Evolutionary conservation across 495 filamentous ascomycete genomes (phyloP).

Genomic region (Aspergillus nanangensis): DNA sequence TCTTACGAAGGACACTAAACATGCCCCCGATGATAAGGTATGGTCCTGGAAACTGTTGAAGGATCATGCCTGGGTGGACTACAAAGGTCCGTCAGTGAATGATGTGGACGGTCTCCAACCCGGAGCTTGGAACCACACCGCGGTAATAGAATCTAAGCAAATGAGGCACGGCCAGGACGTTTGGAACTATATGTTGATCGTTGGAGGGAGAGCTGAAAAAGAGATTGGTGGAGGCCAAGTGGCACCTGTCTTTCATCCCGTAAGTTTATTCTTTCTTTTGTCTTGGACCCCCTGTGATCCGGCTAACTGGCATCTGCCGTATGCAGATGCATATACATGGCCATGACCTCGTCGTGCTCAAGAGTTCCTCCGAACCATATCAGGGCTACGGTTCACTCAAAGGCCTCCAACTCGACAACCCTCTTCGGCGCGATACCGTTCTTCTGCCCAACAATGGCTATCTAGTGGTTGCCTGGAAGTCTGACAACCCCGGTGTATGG

Average conservation of each 20-base stretch:
- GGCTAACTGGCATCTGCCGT: not conserved
- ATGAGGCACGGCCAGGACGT: too few relatives aligned
- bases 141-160: slow-evolving; percentile 28
- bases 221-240: not conserved
- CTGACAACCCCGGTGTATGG: slow-evolving; percentile 55
- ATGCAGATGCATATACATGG: slow-evolving; percentile 70
- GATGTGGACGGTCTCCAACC: not conserved
- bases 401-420: slow-evolving; percentile 4
- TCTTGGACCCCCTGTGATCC: slow-evolving; percentile 61
- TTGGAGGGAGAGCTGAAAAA: slow-evolving; percentile 1
- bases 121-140: slow-evolving; percentile 21
- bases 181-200: slow-evolving; percentile 7
- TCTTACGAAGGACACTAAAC: not conserved
- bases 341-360: slow-evolving; percentile 54
- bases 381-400: slow-evolving; percentile 39
- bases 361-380: not conserved
- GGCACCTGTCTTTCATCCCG: slow-evolving; percentile 2
- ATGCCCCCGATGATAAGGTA: not conserved
- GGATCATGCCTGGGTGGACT: slow-evolving; percentile 7
- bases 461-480: slow-evolving; percentile 54
- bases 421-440: slow-evolving; percentile 43
- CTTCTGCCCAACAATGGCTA: slow-evolving; percentile 38
- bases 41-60: slow-evolving; percentile 3
- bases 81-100: slow-evolving; percentile 8
- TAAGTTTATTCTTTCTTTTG: slow-evolving; percentile 24